Conservation (phyloP, 768 basidiomycete genomes). For the Tricholoma furcatifolium region DNA sequence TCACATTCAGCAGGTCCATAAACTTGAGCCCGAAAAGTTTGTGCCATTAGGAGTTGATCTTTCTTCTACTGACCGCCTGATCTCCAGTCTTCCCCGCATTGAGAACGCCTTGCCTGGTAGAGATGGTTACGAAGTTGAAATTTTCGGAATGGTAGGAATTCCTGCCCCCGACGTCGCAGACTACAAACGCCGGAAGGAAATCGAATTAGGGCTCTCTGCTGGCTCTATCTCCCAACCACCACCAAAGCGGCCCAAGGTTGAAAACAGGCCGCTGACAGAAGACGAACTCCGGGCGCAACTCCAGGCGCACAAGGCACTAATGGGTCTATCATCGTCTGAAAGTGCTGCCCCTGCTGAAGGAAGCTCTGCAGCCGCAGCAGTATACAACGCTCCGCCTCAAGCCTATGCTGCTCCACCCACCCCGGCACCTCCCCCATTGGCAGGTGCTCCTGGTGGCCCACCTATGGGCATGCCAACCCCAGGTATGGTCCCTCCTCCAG, state of each 20-base stretch:
- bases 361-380: conserved; percentile 39
- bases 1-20: conserved; percentile 98
- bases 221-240: conserved; percentile 82
- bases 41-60: conserved; percentile 19
- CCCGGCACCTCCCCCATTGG: conserved; percentile 20
- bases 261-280: conserved; percentile 76
- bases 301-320: conserved; percentile 86
- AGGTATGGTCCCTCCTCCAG: conserved; percentile 24
- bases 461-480: conserved; percentile 32
- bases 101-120: conserved; percentile 96
- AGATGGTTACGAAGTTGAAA: conserved; percentile 98
- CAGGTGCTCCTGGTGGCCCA: conserved; percentile 32
- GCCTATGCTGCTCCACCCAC: conserved; percentile 57
- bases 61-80: background rate
- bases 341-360: conserved; percentile 37
- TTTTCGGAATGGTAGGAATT: conserved; percentile 99
- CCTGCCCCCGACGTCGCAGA: conserved; percentile 92
- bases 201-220: conserved; percentile 83
- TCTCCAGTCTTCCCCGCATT: conserved; percentile 71
- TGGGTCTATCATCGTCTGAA: conserved; percentile 59
- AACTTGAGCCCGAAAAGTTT: conserved; percentile 93
- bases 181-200: conserved; percentile 94
- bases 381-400: conserved; percentile 75
- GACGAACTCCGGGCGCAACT: conserved; percentile 85
- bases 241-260: conserved; percentile 77